Conservation (phyloP, 1,284 basidiomycete genomes). For the Agroathelia rolfsii region DNA sequence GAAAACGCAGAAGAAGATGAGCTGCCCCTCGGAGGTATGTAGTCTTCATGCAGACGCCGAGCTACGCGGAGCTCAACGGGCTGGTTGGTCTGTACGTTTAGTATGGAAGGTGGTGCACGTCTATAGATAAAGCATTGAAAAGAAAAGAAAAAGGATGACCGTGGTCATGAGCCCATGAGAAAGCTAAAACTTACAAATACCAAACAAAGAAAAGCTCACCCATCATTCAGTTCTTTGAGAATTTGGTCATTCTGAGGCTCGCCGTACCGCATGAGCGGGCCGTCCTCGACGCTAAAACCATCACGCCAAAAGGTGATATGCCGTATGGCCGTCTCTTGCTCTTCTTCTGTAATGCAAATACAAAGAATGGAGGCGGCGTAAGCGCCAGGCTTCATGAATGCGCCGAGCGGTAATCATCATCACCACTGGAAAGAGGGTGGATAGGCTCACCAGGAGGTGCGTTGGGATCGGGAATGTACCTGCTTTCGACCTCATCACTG, state of each 20-base stretch:
- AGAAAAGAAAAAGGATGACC: too few relatives aligned
- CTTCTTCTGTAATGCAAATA: too few relatives aligned
- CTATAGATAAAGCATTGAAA: conserved; percentile 25
- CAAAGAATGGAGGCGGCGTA: too few relatives aligned
- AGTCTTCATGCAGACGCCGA: conserved; percentile 70
- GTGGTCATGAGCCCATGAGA: not conserved
- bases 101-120: conserved; percentile 67
- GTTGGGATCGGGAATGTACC: conserved; percentile 61
- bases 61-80: conserved; percentile 80
- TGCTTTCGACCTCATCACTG: conserved; percentile 71
- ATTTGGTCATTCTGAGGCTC: conserved; percentile 70
- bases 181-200: not conserved
- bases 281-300: conserved; percentile 90
- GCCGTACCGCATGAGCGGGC: conserved; percentile 78
- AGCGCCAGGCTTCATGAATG: too few relatives aligned
- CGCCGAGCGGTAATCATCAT: too few relatives aligned
- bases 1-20: conserved; percentile 43
- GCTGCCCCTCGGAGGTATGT: conserved; percentile 42
- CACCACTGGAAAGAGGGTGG: not conserved
- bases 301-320: conserved; percentile 90
- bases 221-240: conserved; percentile 72
- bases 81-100: conserved; percentile 75
- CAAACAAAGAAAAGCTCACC: conserved; percentile 40
- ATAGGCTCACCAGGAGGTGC: conserved; percentile 18
- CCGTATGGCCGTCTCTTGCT: conserved; percentile 58